Percentiles rank a stretch among this genome's conserved stretches.
Conservation (phyloP, 495 filamentous ascomycete genomes). For the Eremomyces bilateralis region DNA sequence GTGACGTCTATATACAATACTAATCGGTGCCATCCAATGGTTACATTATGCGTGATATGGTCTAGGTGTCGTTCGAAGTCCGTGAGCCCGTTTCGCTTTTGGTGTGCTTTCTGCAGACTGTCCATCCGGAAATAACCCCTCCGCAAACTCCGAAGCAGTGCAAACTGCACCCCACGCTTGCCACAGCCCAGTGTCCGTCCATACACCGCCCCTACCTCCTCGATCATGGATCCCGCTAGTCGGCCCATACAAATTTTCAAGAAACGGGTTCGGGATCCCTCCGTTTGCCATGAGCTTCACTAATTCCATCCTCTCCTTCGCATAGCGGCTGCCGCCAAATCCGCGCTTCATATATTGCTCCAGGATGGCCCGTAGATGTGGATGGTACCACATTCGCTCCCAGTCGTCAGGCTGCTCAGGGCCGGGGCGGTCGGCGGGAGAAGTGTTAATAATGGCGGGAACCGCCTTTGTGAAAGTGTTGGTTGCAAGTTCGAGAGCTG, state of each 20-base stretch:
- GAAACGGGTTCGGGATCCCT: too few species aligned
- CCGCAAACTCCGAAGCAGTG: neutral
- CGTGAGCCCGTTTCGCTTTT: neutral
- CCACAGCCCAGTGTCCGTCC: conserved; percentile 34
- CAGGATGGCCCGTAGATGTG: conserved; percentile 10
- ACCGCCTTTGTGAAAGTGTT: too few species aligned
- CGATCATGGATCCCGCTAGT: conserved; percentile 31
- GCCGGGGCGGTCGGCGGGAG: too few species aligned
- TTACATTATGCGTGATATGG: neutral
- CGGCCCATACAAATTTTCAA: conserved; percentile 27
- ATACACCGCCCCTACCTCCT: conserved; percentile 35
- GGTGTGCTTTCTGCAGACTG: neutral
- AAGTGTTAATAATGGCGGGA: too few species aligned
- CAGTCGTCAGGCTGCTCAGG: too few species aligned
- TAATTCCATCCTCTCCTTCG: conserved; percentile 24
- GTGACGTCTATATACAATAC: neutral
- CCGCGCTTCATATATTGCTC: conserved; percentile 14
- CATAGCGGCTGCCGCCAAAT: conserved; percentile 23
- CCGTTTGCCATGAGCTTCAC: too few species aligned
- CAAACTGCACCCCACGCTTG: conserved; percentile 25
- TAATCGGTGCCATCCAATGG: neutral
- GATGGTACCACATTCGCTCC: conserved; percentile 7
- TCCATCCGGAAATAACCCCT: neutral
- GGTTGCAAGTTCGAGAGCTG: too few species aligned
- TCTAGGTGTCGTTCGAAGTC: neutral